Base-by-base conservation (phyloP, 2,329 filamentous ascomycete species). In the Orbilia brochopaga region DNA sequence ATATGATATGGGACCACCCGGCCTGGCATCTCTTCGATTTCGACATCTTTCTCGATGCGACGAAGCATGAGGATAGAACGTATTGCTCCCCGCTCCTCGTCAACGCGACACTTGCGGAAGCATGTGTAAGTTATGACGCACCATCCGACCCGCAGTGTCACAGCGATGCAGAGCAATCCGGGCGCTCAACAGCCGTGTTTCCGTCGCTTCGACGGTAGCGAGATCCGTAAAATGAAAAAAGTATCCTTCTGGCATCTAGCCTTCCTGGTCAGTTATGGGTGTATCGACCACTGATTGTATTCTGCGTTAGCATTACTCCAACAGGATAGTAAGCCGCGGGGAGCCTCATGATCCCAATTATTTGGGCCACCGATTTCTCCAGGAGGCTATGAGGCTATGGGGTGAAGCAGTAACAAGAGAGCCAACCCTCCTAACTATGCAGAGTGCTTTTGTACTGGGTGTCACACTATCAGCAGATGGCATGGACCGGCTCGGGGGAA, bases 111-210 rank as follows among this genome's bases (percentile, higher is more conserved):
- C 66, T 70, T 52, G 66, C 66, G 30, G 66, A 70, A 70, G 66
- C 66, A 59, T 70, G 66, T 70, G 66, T 70, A 70, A 70, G 66
- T 70, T 56, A 62, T 46, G 17, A 61, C 53, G 30, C 53, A 59
- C 44, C 52, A 52, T 69, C 64, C 54, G 48, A 50, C 48, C 32
- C 59, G 59, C 54, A 52, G n/a, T 51, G 19, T 46, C 54, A 54
- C 48, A 56, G 32, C 27, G 55, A 50, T 57, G n/a, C 21, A 44
- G 30, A 53, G 35, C 19, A 40, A n/a, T n/a, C n/a, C 23, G 2
- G 46, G 6, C 23, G 46, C 19, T 27, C 5, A 3, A 15, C 46
- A 23, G 19, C 3, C 17, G 19, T 44, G 44, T 32, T 64, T 59
- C 60, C 53, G 59, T 57, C 21, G 27, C 19, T 50, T 42, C 58